These are phyloP conservation scores for Nicotiana undulata DNA, from an alignment of 257 asterid species.

Conservation along the genomic window DNA sequence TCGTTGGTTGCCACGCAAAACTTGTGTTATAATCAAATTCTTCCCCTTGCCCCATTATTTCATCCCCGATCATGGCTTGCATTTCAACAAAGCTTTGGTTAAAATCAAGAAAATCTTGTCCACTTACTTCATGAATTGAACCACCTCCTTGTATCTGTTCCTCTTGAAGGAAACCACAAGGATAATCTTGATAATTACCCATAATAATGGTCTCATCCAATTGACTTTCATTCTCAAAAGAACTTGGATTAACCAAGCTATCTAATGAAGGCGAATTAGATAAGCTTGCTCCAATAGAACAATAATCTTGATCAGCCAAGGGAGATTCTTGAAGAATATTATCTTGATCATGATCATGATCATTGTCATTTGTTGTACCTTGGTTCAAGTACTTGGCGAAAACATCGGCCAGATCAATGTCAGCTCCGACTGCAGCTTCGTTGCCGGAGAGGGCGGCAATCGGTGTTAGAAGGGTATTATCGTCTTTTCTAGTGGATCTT, in stretches of 20 bases:
- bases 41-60: constrained; percentile 10
- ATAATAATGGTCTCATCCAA: constrained; percentile 21
- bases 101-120: constrained; percentile 32
- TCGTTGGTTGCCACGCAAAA: constrained; percentile 28
- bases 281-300: constrained; percentile 35
- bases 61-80: constrained; percentile 40
- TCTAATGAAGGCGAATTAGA: constrained; percentile 32
- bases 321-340: not conserved
- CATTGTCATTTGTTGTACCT: constrained; percentile 14
- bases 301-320: constrained; percentile 18
- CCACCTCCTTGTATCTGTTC: constrained; percentile 19
- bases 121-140: constrained; percentile 10
- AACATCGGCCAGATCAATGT: constrained; percentile 72
- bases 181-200: constrained; percentile 17
- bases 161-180: constrained; percentile 17
- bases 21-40: constrained; percentile 34
- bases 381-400: constrained; percentile 58
- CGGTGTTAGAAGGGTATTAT: not conserved
- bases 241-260: constrained; percentile 14
- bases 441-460: not conserved
- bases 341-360: not conserved
- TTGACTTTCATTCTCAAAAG: constrained; percentile 25
- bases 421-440: constrained; percentile 10
- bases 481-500: constrained; percentile 20
- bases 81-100: constrained; percentile 26